Evolutionary conservation across 306 rosid species (phyloP), one percentile per base, ranked within the genome.

Genomic region (Prunus armeniaca): DNA sequence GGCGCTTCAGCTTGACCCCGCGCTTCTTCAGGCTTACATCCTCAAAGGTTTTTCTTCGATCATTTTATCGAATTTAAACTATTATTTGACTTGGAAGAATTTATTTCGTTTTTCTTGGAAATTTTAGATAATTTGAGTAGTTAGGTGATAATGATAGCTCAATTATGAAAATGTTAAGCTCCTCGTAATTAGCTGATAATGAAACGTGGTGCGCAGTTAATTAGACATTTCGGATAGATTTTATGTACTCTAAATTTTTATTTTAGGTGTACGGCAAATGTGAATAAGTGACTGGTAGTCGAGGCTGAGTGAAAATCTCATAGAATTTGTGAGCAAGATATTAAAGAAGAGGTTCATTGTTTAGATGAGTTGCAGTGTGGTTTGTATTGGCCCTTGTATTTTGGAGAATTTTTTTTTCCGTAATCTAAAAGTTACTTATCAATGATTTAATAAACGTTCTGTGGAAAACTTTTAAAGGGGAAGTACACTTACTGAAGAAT

Each of bases 1-100:
- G 82, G 98, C 97, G 58, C 93, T 93, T 80, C 88, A 87, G 86
- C 92, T 91, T 46, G 93, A 93, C 76, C 88, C 96, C 0, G 63
- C 76, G 83, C 76, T 82, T 80, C 93, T 93, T 80, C 98, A 84
- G 83, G 92, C 96, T 86, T 89, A 88, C 84, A 87, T 91, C 60
- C 90, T 93, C 73, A 93, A 93, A 91, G 98, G 98, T 76, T 60
- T 82, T 18, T 73, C 19, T 54, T 51, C 41, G 15, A 30, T 43
- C 76, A 70, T 73, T 45, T 56, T 78, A 11, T 15, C 15, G 22
- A 43, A 20, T 80, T 80, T 57, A 32, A 5, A 61, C 77, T 76
- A 65, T 52, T 77, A 66, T 69, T 47, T 9, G 73, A 47, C 67
- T 56, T 18, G n/a, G 20, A 30, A 72, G 27, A 38, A 3, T 72